Evolutionary conservation across 768 basidiomycete genomes (phyloP).

Genomic region (Leccinum boreale): DNA sequence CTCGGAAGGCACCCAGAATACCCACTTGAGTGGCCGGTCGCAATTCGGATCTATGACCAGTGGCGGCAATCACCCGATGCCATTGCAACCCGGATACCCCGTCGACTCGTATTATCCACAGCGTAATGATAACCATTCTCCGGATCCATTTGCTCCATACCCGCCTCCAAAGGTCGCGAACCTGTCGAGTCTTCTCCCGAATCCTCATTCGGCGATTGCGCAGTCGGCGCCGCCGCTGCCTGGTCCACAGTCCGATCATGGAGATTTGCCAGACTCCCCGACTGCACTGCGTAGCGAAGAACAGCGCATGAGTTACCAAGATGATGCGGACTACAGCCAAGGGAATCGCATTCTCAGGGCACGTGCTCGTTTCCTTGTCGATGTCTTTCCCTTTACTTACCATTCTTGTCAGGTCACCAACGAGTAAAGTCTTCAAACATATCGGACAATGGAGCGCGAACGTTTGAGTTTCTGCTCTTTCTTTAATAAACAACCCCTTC

Average conservation of each 20-base stretch:
- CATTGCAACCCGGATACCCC: slow-evolving; percentile 26
- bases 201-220: slow-evolving; percentile 11
- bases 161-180: slow-evolving; percentile 8
- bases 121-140: slow-evolving; percentile 14
- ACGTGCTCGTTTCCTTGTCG: slow-evolving; percentile 4
- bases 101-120: slow-evolving; percentile 26
- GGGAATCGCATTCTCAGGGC: slow-evolving; percentile 28
- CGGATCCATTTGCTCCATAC: slow-evolving; percentile 31
- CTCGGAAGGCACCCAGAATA: slow-evolving; percentile 26
- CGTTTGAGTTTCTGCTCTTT: neutral
- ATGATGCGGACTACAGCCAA: slow-evolving; percentile 29
- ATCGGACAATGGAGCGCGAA: slow-evolving; percentile 2
- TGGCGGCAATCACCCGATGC: slow-evolving; percentile 10
- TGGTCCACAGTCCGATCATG: slow-evolving; percentile 11
- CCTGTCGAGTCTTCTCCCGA: slow-evolving; percentile 10
- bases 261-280: slow-evolving; percentile 5
- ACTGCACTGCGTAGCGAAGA: slow-evolving; percentile 13
- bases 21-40: slow-evolving; percentile 22
- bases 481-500: neutral
- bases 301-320: slow-evolving; percentile 29
- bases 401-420: slow-evolving; percentile 14
- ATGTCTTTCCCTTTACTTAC: neutral
- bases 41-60: slow-evolving; percentile 19
- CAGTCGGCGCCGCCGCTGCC: slow-evolving; percentile 13
- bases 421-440: slow-evolving; percentile 1